These are phyloP conservation scores for Circinella minor DNA, from an alignment of 371 early-diverging fungal genomes.

Conservation along the genomic window DNA sequence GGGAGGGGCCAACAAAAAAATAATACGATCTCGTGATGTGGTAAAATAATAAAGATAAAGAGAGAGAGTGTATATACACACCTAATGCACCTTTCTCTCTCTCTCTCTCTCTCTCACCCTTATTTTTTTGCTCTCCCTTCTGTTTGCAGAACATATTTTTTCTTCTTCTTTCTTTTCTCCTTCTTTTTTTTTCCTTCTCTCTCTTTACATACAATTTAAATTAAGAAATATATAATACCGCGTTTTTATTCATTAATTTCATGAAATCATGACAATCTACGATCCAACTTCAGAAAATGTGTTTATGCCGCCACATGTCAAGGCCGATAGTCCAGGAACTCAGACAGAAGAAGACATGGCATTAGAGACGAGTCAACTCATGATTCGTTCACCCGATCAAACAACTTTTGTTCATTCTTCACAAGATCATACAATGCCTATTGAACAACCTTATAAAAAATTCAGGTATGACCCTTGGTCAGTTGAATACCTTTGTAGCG, in stretches of 20 bases:
- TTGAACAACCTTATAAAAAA: constrained; percentile 32
- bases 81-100: background rate
- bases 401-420: background rate
- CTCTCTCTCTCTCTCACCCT: constrained; percentile 8
- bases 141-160: background rate
- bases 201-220: background rate
- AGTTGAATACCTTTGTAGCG: constrained; percentile 34
- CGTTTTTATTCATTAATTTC: constrained; percentile 1
- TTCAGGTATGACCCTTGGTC: constrained; percentile 31
- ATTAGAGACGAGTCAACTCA: constrained; percentile 37
- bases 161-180: no score
- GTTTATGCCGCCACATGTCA: constrained; percentile 15
- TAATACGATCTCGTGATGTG: no score
- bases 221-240: background rate
- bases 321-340: constrained; percentile 16
- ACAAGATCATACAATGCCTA: constrained; percentile 7
- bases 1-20: no score
- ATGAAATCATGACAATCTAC: constrained; percentile 8
- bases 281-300: constrained; percentile 2
- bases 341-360: constrained; percentile 27
- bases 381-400: constrained; percentile 26
- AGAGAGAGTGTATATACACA: no score
- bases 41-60: no score
- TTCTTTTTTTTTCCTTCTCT: constrained; percentile 9
- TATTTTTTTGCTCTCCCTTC: background rate